phyloP scores from a whole-genome alignment of 352 stramenopile species.

The Blastocystis sp. region DNA sequence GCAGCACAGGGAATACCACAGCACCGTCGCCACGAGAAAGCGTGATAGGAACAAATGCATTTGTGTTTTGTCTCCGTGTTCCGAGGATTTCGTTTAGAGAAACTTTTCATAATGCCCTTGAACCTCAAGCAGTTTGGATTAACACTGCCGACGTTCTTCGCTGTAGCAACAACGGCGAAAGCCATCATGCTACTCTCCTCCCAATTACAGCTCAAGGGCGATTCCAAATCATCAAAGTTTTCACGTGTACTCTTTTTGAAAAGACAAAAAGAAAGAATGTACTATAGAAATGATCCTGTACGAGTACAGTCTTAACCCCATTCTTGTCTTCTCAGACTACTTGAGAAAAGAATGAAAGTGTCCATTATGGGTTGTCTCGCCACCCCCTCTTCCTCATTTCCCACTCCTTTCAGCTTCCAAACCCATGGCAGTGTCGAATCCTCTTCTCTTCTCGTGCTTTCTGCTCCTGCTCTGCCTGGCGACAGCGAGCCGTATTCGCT shows the following conservation, averaged over 20 bases:
- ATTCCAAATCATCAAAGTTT: slow-evolving; percentile 70
- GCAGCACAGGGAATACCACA: neutral
- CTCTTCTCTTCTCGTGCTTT: too few species aligned
- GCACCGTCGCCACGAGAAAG: neutral
- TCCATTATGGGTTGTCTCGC: neutral
- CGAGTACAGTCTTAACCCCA: slow-evolving; percentile 57
- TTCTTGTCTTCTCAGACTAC: neutral
- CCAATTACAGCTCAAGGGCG: slow-evolving; percentile 51
- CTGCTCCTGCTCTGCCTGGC: too few species aligned
- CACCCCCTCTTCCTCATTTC: too few species aligned
- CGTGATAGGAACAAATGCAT: neutral
- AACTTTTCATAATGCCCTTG: slow-evolving; percentile 68
- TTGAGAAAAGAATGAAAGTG: neutral
- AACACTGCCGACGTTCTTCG: slow-evolving; percentile 66
- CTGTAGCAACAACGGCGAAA: slow-evolving; percentile 62
- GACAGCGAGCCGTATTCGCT: too few species aligned
- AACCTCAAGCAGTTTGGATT: slow-evolving; percentile 64
- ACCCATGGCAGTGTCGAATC: too few species aligned
- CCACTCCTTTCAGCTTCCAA: too few species aligned
- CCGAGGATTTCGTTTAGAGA: slow-evolving; percentile 55
- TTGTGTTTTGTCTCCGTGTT: slow-evolving; percentile 6
- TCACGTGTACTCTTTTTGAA: slow-evolving; percentile 22
- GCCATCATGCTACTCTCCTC: slow-evolving; percentile 71
- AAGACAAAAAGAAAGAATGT: slow-evolving; percentile 65
- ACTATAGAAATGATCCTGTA: slow-evolving; percentile 73